Percentiles rank a stretch among this genome's conserved stretches.
These are phyloP conservation scores for Candida cerambycidarum DNA, from an alignment of 805 yeast genomes.

Conservation along the genomic window DNA sequence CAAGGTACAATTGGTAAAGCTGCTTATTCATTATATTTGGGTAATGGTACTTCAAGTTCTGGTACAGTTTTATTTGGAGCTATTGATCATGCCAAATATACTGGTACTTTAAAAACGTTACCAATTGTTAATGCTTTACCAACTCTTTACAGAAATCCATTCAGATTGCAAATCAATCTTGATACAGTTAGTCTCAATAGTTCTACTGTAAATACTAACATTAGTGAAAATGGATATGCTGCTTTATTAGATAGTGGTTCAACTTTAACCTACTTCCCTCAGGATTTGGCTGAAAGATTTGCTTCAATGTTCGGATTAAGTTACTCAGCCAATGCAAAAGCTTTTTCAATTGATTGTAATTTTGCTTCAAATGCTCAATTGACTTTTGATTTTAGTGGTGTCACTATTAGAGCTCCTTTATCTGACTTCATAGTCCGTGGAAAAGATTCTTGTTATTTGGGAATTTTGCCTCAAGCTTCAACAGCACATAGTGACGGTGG, in stretches of 20 bases:
- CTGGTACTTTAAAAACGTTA: slow-evolving; percentile 29
- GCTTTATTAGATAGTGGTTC: slow-evolving; percentile 38
- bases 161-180: slow-evolving; percentile 51
- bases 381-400: slow-evolving; percentile 59
- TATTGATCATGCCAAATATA: slow-evolving; percentile 41
- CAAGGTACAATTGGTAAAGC: slow-evolving; percentile 33
- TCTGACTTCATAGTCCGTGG: slow-evolving; percentile 24
- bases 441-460: slow-evolving; percentile 29
- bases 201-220: too few relatives aligned
- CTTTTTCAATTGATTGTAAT: slow-evolving; percentile 48
- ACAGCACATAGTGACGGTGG: not conserved
- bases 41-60: slow-evolving; percentile 20
- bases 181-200: slow-evolving; percentile 30
- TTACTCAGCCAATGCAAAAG: slow-evolving; percentile 41
- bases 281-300: slow-evolving; percentile 28
- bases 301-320: slow-evolving; percentile 41
- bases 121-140: slow-evolving; percentile 40
- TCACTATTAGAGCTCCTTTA: slow-evolving; percentile 49
- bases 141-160: slow-evolving; percentile 31
- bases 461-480: slow-evolving; percentile 21
- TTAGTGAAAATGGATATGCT: slow-evolving; percentile 17
- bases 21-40: slow-evolving; percentile 39
- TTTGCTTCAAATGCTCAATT: slow-evolving; percentile 16
- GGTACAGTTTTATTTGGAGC: slow-evolving; percentile 45
- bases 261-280: slow-evolving; percentile 45